These are phyloP conservation scores for Annulohypoxylon moriforme DNA, from an alignment of 495 filamentous ascomycete species.

Conservation along the genomic window DNA sequence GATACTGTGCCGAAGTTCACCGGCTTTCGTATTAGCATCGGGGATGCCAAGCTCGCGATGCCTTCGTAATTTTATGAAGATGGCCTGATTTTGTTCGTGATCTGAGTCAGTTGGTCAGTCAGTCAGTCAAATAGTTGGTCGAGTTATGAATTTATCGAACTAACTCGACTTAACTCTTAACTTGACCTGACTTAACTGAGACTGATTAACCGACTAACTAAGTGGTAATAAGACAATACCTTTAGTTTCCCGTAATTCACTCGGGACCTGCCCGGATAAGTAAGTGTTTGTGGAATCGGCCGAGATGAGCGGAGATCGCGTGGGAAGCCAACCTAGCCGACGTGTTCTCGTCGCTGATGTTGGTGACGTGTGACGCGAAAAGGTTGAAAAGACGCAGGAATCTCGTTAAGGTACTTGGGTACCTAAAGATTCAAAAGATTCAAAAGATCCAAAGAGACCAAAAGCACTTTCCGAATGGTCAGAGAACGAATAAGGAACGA, in stretches of 20 bases:
- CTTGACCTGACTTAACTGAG: not conserved
- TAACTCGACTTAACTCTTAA: not conserved
- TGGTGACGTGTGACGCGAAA: constrained; percentile 41
- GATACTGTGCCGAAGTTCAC: constrained; percentile 25
- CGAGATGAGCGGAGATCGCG: constrained; percentile 32
- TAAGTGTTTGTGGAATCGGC: constrained; percentile 14
- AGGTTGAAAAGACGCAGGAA: constrained; percentile 3
- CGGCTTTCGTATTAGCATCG: constrained; percentile 16
- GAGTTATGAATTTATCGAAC: not conserved
- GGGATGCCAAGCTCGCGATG: constrained; percentile 13
- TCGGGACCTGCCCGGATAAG: not conserved
- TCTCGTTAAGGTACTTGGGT: not conserved
- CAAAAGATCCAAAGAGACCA: not conserved
- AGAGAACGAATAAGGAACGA: constrained; percentile 24
- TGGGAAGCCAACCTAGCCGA: constrained; percentile 28
- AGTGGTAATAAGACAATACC: not conserved
- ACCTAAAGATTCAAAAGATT: not conserved
- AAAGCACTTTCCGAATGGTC: not conserved
- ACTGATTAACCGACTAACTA: not conserved
- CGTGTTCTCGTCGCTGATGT: constrained; percentile 34
- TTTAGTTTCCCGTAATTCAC: not conserved
- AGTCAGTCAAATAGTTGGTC: constrained; percentile 3
- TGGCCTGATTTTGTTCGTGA: not conserved
- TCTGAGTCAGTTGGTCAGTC: constrained; percentile 12
- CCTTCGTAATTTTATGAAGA: constrained; percentile 9